Evolutionary conservation across 768 basidiomycete species (phyloP).

Genomic region (Lactifluus piperatus): DNA sequence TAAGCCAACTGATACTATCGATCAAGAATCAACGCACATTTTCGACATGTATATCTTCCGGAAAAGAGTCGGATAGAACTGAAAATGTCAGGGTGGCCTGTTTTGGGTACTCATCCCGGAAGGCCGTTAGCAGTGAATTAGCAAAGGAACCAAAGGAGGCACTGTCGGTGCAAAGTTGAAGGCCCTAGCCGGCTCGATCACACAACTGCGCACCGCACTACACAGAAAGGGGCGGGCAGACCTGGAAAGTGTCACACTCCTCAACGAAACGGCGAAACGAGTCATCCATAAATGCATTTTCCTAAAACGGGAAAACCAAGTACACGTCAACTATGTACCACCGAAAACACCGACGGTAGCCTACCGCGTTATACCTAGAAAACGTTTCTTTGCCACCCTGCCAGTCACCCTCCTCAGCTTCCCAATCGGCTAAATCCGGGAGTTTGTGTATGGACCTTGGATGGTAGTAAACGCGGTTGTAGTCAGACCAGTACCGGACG

Average conservation of each 20-base stretch:
- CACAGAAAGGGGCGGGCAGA: slow-evolving; percentile 21
- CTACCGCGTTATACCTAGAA: slow-evolving; percentile 45
- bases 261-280: slow-evolving; percentile 60
- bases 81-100: slow-evolving; percentile 49
- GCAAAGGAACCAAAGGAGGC: slow-evolving; percentile 59
- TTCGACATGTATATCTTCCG: slow-evolving; percentile 20
- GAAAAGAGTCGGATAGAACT: slow-evolving; percentile 41
- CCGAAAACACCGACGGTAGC: neutral
- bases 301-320: slow-evolving; percentile 30
- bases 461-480: slow-evolving; percentile 52
- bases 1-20: slow-evolving; percentile 13
- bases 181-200: slow-evolving; percentile 37
- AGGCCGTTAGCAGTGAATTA: slow-evolving; percentile 44
- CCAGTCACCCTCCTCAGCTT: slow-evolving; percentile 50
- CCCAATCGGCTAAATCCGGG: slow-evolving; percentile 51
- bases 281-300: slow-evolving; percentile 58
- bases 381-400: slow-evolving; percentile 42
- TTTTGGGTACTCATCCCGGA: slow-evolving; percentile 64
- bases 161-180: slow-evolving; percentile 60
- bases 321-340: neutral
- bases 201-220: neutral
- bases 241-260: slow-evolving; percentile 70
- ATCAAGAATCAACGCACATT: neutral
- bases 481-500: slow-evolving; percentile 63
- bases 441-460: slow-evolving; percentile 58